These are phyloP conservation scores for Dittrichia graveolens DNA, from an alignment of 129 eudicot genomes.

Conservation along the genomic window DNA sequence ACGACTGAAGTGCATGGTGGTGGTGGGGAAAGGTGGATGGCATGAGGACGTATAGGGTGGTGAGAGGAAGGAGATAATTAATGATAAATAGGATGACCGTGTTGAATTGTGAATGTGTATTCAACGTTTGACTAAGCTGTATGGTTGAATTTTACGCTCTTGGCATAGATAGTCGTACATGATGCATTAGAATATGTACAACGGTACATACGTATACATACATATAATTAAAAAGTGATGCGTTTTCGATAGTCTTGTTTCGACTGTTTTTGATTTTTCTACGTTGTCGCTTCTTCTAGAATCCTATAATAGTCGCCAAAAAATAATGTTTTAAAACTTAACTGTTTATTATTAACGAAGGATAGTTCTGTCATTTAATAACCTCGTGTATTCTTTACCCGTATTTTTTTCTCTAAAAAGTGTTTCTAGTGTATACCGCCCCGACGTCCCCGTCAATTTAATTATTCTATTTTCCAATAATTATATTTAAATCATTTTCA, in stretches of 20 bases:
- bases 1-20: conserved; percentile 54
- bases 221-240: neutral
- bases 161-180: neutral
- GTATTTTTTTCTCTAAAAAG: too few relatives aligned
- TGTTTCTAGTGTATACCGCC: too few relatives aligned
- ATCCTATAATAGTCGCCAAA: neutral
- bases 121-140: conserved; percentile 36
- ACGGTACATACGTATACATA: neutral
- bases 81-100: neutral
- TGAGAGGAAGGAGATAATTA: neutral
- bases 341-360: too few relatives aligned
- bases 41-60: conserved; percentile 1
- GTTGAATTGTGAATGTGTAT: neutral
- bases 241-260: conserved; percentile 5
- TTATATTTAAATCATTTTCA: too few relatives aligned
- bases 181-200: neutral
- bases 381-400: too few relatives aligned
- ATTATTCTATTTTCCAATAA: too few relatives aligned
- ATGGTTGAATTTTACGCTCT: conserved; percentile 36
- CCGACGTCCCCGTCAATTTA: too few relatives aligned
- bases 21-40: conserved; percentile 20
- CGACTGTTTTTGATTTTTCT: neutral
- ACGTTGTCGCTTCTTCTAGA: neutral
- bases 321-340: too few relatives aligned
- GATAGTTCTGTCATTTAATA: too few relatives aligned